Percentiles rank a stretch among this genome's conserved stretches.
Evolutionary conservation across 2,329 filamentous ascomycete species (phyloP).

Genomic region (Aspergillus floridensis): DNA sequence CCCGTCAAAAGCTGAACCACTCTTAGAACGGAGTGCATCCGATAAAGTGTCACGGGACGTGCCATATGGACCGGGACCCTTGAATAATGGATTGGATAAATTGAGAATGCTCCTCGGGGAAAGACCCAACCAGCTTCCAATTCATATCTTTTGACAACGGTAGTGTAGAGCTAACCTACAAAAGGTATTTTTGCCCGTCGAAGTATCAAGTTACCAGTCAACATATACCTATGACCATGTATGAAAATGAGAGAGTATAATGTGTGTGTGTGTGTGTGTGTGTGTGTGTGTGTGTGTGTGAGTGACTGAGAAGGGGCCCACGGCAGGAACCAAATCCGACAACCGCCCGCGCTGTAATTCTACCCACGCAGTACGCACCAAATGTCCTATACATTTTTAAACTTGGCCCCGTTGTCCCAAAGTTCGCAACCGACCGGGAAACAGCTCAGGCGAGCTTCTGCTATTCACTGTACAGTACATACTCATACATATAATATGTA

Average conservation of each 20-base stretch:
- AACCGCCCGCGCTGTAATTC: background rate
- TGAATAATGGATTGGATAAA: background rate
- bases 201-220: background rate
- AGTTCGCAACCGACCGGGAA: background rate
- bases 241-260: too few species aligned
- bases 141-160: too few species aligned
- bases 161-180: background rate
- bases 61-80: constrained; percentile 12
- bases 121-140: background rate
- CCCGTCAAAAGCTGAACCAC: background rate
- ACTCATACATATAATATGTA: too few species aligned
- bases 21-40: constrained; percentile 1
- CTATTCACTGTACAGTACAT: too few species aligned
- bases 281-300: too few species aligned
- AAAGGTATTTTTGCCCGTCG: constrained; percentile 11
- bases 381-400: too few species aligned
- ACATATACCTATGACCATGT: background rate
- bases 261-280: too few species aligned
- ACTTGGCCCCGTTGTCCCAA: background rate
- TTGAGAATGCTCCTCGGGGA: background rate
- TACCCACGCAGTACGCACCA: background rate
- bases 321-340: constrained; percentile 9
- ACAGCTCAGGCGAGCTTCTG: background rate
- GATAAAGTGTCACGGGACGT: constrained; percentile 11
- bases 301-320: background rate